A percentile compares a stretch with the other conserved stretches of the same genome.
Evolutionary conservation across 176 grass and related monocot genomes (phyloP).

Genomic region (Raddia distichophylla): DNA sequence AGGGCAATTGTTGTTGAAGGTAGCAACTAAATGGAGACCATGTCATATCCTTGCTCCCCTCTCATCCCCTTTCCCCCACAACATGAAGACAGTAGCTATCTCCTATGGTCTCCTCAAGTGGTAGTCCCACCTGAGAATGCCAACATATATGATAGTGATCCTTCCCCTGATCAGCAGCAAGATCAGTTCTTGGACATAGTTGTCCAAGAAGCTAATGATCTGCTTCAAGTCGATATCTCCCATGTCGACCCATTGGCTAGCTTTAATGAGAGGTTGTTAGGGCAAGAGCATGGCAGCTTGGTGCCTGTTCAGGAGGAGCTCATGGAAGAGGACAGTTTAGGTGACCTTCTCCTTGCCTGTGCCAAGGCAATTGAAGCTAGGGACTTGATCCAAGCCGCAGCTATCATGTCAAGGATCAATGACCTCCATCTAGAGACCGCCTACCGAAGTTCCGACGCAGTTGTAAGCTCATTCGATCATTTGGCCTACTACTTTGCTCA

Average conservation of each 20-base stretch:
- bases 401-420: slow-evolving; percentile 45
- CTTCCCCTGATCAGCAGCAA: slow-evolving; percentile 24
- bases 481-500: slow-evolving; percentile 44
- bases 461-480: background rate
- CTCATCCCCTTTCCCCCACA: slow-evolving; percentile 45
- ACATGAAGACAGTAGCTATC: slow-evolving; percentile 40
- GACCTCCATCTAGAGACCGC: background rate
- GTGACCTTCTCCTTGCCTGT: slow-evolving; percentile 34
- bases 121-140: background rate
- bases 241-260: background rate
- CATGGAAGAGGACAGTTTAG: slow-evolving; percentile 40
- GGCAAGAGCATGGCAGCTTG: slow-evolving; percentile 22
- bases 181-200: slow-evolving; percentile 25
- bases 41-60: slow-evolving; percentile 45
- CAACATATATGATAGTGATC: background rate
- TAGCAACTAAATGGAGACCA: slow-evolving; percentile 43
- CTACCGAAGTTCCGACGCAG: background rate
- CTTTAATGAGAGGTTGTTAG: background rate
- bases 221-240: slow-evolving; percentile 13
- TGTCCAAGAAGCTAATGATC: slow-evolving; percentile 21
- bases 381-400: slow-evolving; percentile 14
- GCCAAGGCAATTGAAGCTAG: slow-evolving; percentile 39
- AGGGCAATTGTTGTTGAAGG: slow-evolving; percentile 4
- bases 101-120: slow-evolving; percentile 40
- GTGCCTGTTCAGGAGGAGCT: slow-evolving; percentile 33